Percentiles rank a stretch among this genome's conserved stretches.
Conservation (phyloP, 2,329 filamentous ascomycete genomes). For the Colletotrichum tamarilloi region DNA sequence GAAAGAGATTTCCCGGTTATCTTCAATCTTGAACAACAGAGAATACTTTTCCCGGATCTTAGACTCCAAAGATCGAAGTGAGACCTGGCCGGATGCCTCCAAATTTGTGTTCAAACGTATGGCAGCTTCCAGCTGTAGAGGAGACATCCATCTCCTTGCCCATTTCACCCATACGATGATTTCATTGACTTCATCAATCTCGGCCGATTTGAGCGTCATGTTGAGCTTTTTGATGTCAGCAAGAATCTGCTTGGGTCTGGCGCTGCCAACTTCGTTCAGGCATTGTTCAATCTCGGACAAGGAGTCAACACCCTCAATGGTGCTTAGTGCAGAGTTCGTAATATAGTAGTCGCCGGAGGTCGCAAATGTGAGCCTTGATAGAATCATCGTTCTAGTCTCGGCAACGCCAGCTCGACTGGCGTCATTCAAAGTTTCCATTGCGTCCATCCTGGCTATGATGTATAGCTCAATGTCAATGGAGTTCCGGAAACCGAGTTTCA, state of each 20-base stretch:
- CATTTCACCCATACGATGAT: neutral
- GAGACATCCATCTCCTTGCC: neutral
- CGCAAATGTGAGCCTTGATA: neutral
- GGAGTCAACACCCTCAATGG: too few relatives aligned
- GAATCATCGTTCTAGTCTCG: neutral
- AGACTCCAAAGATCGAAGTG: too few relatives aligned
- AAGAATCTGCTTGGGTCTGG: neutral
- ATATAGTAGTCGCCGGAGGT: neutral
- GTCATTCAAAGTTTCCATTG: neutral
- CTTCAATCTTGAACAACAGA: too few relatives aligned
- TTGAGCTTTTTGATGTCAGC: neutral
- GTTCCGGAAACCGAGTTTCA: neutral
- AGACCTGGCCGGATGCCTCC: too few relatives aligned
- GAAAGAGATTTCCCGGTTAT: too few relatives aligned
- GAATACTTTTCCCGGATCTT: too few relatives aligned
- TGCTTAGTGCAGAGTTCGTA: too few relatives aligned
- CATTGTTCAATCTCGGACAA: too few relatives aligned
- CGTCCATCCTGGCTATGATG: neutral
- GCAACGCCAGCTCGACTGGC: neutral
- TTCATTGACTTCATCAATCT: neutral
- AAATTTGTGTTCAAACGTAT: neutral
- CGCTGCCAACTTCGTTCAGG: neutral
- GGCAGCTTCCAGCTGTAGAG: neutral
- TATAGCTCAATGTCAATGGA: neutral
- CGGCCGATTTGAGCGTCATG: neutral